Evolutionary conservation across 331 rosid species (phyloP).

Genomic region (Acacia pycnantha): DNA sequence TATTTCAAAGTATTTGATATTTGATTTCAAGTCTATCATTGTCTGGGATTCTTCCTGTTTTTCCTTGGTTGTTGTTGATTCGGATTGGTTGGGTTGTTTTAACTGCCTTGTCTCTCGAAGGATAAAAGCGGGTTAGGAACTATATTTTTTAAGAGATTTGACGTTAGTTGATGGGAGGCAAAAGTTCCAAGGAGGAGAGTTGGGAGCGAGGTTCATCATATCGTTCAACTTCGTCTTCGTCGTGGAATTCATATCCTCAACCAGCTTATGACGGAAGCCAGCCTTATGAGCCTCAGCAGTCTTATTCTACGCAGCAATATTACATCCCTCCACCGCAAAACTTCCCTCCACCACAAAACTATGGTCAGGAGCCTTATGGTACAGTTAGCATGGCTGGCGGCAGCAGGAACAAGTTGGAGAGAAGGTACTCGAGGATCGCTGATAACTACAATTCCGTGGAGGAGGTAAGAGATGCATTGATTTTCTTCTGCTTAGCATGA

Average conservation of each 20-base stretch:
- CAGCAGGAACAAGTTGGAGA: constrained; percentile 48
- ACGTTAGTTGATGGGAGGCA: constrained; percentile 66
- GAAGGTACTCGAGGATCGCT: constrained; percentile 80
- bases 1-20: constrained; percentile 10
- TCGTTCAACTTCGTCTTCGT: constrained; percentile 43
- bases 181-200: constrained; percentile 60
- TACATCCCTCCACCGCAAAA: constrained; percentile 42
- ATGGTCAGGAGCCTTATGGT: constrained; percentile 36
- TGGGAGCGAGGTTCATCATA: constrained; percentile 46
- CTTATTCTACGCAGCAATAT: constrained; percentile 35
- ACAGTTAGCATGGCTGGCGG: constrained; percentile 27
- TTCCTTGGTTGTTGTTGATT: constrained; percentile 20
- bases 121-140: constrained; percentile 13
- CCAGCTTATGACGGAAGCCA: constrained; percentile 31
- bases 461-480: constrained; percentile 51
- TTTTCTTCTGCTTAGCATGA: constrained; percentile 17
- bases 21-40: neutral
- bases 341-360: constrained; percentile 42
- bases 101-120: constrained; percentile 14
- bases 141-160: constrained; percentile 26
- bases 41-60: neutral
- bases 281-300: constrained; percentile 29
- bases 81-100: constrained; percentile 5
- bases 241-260: constrained; percentile 45
- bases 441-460: constrained; percentile 73